Evolutionary conservation across 1,284 basidiomycete genomes (phyloP), one percentile per base, ranked within the genome.

Genomic region (Ceratobasidium sp.): DNA sequence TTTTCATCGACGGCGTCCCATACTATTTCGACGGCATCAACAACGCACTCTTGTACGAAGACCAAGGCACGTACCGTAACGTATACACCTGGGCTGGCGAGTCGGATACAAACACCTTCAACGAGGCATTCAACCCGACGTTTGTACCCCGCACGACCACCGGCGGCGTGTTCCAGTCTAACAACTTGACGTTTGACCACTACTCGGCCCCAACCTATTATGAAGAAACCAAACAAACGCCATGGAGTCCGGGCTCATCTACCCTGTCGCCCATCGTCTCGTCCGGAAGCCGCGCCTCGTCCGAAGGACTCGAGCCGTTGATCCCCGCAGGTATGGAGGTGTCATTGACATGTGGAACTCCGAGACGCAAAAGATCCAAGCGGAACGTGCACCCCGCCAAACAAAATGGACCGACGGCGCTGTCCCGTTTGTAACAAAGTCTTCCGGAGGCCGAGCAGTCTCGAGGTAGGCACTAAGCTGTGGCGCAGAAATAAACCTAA

Each of bases 391-490:
- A 45, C 3, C n/a, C 20, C 32, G 20, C 20, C 29, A n/a, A 22
- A 45, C 38, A 54, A 53, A 25, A 52, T 67, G 25, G 64, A 67
- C 13, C 50, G 52, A n/a, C 64, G 64, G 22, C 64, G 64, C 15
- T 67, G 64, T 50, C 50, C 35, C 1, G 20, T 43, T 13, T 67
- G 64, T 22, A 53, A 55, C 12, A 67, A 67, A 38, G 38, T 67
- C 12, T 67, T 67, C 27, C 49, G 64, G 7, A 22, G 50, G 6
- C 64, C 64, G n/a, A 54, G 64, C 29, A 67, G 50, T 29, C 17
- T 67, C 25, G 64, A 31, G 22, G 62, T 65, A 43, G 7, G 62
- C 25, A 17, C 31, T 40, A 8, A n/a, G n/a, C n/a, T n/a, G n/a
- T n/a, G n/a, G n/a, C n/a, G n/a, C n/a, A n/a, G n/a, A n/a, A n/a